Evolutionary conservation across 768 basidiomycete genomes (phyloP).

Genomic region (Saitozyma podzolica): DNA sequence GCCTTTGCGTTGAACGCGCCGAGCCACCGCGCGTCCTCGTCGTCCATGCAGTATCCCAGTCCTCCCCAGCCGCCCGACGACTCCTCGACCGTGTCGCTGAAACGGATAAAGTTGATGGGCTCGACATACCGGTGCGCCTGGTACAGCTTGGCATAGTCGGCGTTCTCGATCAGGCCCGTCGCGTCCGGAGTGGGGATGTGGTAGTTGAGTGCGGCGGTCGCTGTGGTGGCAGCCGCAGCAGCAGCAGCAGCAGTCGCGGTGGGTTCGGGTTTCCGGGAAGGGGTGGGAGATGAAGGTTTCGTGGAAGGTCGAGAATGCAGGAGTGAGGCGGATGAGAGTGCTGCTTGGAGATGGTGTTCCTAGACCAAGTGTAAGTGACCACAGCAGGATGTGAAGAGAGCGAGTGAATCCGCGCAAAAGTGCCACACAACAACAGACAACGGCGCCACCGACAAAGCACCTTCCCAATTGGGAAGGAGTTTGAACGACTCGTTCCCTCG

Average conservation of each 20-base stretch:
- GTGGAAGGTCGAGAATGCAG: conserved; percentile 38
- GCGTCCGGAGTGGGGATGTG: conserved; percentile 91
- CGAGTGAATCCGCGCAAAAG: too few relatives aligned
- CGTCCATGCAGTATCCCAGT: conserved; percentile 91
- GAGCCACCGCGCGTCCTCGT: conserved; percentile 92
- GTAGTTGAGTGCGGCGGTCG: conserved; percentile 54
- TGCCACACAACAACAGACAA: too few relatives aligned
- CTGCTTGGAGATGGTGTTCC: conserved; percentile 57
- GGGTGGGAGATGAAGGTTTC: conserved; percentile 32
- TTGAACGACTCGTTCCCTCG: too few relatives aligned
- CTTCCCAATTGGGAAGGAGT: too few relatives aligned
- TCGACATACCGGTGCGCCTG: conserved; percentile 70
- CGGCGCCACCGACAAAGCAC: too few relatives aligned
- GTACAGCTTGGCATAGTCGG: conserved; percentile 77
- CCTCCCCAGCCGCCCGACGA: conserved; percentile 66
- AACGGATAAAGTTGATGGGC: conserved; percentile 72
- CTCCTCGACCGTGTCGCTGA: conserved; percentile 78
- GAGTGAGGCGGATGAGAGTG: conserved; percentile 54
- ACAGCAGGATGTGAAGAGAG: too few relatives aligned
- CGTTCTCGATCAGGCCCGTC: conserved; percentile 64
- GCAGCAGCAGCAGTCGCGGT: conserved; percentile 1
- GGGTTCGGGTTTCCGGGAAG: conserved; percentile 5
- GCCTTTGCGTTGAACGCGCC: conserved; percentile 70
- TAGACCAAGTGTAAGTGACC: conserved; percentile 11
- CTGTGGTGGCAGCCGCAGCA: conserved; percentile 9